Evolutionary conservation across 306 rosid species (phyloP).

Genomic region (Vicia villosa): DNA sequence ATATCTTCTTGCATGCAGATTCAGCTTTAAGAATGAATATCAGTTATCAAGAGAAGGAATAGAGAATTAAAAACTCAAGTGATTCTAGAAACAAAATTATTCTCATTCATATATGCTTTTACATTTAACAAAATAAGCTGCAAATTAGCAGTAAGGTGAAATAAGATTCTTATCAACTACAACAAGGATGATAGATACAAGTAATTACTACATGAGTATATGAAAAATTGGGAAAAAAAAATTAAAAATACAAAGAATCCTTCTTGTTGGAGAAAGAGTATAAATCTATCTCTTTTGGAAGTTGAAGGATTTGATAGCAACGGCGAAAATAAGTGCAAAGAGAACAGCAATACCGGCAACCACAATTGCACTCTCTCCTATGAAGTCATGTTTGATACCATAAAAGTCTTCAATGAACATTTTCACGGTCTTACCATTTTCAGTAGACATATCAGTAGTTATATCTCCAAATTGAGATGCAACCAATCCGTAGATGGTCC

Average conservation of each 20-base stretch:
- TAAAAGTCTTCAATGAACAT: slow-evolving; percentile 31
- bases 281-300: slow-evolving; percentile 53
- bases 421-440: slow-evolving; percentile 15
- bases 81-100: no score
- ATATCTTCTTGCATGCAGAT: not conserved
- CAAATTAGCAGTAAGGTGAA: slow-evolving; percentile 3
- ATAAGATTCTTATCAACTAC: slow-evolving; percentile 14
- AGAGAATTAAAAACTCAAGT: slow-evolving; percentile 10
- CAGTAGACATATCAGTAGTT: not conserved
- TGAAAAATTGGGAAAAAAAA: not conserved
- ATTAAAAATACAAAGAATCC: slow-evolving; percentile 22
- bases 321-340: slow-evolving; percentile 48
- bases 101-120: slow-evolving; percentile 15
- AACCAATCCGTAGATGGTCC: slow-evolving; percentile 76
- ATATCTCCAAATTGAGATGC: slow-evolving; percentile 64
- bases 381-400: slow-evolving; percentile 53
- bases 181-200: slow-evolving; percentile 11
- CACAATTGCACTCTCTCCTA: slow-evolving; percentile 45
- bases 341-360: slow-evolving; percentile 35
- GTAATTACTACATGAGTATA: not conserved
- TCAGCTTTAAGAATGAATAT: not conserved
- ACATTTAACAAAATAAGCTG: slow-evolving; percentile 20
- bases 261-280: not conserved
- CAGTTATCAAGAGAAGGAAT: not conserved
- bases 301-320: slow-evolving; percentile 50